These are phyloP conservation scores for Coemansia sp. DNA, from an alignment of 192 early-diverging fungal genomes.

Conservation along the genomic window DNA sequence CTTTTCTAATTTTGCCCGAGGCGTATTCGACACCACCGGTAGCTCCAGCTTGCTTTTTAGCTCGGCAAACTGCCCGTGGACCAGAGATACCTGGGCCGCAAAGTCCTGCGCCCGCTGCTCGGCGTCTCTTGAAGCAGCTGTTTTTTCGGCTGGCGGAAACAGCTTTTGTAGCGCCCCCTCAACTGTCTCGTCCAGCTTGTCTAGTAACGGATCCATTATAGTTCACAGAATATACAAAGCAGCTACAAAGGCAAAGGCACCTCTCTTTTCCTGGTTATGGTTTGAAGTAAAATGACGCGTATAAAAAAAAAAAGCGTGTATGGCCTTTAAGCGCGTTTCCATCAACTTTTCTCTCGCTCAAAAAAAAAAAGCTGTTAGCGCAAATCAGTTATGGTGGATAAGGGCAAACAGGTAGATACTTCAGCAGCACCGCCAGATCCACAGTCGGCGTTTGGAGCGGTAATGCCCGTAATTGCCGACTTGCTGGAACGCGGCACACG, in stretches of 20 bases:
- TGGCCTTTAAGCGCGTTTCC: not conserved
- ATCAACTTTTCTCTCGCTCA: not conserved
- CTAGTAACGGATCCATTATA: conserved; percentile 30
- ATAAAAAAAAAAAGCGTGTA: no score
- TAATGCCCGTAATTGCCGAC: conserved; percentile 48
- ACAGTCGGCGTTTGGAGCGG: conserved; percentile 22
- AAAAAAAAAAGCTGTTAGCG: not conserved
- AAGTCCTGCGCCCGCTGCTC: conserved; percentile 52
- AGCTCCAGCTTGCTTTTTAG: conserved; percentile 17
- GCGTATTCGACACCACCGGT: not conserved
- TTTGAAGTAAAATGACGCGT: no score
- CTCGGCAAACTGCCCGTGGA: conserved; percentile 32
- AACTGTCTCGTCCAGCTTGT: conserved; percentile 33
- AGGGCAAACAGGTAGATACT: conserved; percentile 41
- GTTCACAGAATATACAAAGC: not conserved
- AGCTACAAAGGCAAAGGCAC: no score
- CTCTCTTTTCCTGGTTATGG: no score
- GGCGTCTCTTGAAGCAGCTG: conserved; percentile 14
- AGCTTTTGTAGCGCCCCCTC: conserved; percentile 27
- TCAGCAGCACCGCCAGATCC: conserved; percentile 4
- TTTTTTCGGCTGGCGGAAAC: conserved; percentile 23
- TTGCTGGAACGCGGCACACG: conserved; percentile 66
- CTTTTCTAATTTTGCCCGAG: conserved; percentile 1
- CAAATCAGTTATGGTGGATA: conserved; percentile 22
- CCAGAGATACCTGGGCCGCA: conserved; percentile 8